Base-by-base conservation (phyloP, 768 basidiomycete species). In the Vararia minispora region DNA sequence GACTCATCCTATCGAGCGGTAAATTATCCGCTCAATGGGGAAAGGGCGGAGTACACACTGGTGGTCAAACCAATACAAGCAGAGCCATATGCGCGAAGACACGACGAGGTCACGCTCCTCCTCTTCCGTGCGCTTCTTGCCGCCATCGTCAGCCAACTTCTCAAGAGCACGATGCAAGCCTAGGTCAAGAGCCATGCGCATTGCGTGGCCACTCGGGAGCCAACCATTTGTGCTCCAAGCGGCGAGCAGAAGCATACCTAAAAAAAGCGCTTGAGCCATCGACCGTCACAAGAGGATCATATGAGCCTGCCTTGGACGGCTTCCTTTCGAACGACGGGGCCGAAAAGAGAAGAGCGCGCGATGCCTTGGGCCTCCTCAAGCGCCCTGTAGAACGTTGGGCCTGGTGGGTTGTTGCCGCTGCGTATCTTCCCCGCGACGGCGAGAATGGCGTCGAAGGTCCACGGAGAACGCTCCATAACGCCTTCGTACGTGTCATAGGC, bases 301-400 rank as follows among this genome's bases (percentile, higher is more conserved):
- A 3, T 37, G 22, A 33, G 54, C 65, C 50, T 49, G 80, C 86
- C 87, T 72, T 88, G 86, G 24, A 92, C 89, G 26, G 88, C 92
- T 62, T 97, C 92, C 60, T 94, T 94, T 54, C 87, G 68, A 28
- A 91, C 89, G 28, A 92, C 78, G 33, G 91, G 89, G 12, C 92
- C 90, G 52, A 97, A 95, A 28, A 97, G 70, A 5, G 88, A 88
- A 21, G 85, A 89, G 28, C 91, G 74, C 29, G 92, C 92, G 49
- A 97, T 94, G 33, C 90, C 89, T 57, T 94, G 91, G 18, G 92
- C 90, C 62, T 95, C 90, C 56, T 94, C 90, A 30, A 94, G 66
- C 54, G 85, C 86, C 53, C 79, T 79, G 66, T 91, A 90, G 60
- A 90, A 92, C 0, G 88, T 84, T 32, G 79, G 70, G 44, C 76